These are phyloP conservation scores for Suillus subalutaceus DNA, from an alignment of 768 basidiomycete genomes.

Conservation along the genomic window DNA sequence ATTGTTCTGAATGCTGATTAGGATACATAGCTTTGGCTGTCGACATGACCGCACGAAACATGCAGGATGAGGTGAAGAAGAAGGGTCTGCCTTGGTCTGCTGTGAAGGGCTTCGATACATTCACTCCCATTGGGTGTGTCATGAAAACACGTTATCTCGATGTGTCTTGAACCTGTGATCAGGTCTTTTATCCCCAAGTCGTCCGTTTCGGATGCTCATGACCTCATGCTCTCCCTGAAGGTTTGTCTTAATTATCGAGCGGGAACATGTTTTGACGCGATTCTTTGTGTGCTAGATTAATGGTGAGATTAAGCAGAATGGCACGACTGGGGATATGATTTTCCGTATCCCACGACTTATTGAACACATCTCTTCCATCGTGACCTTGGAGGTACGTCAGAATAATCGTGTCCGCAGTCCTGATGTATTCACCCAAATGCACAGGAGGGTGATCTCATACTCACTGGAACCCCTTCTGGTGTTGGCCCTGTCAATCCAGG, in stretches of 20 bases:
- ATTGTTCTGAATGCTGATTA: background rate
- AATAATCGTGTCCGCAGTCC: background rate
- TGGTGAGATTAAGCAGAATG: constrained; percentile 80
- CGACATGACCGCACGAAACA: constrained; percentile 95
- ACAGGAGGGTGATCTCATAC: constrained; percentile 88
- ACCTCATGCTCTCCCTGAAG: constrained; percentile 77
- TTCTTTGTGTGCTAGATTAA: constrained; percentile 65
- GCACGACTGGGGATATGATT: constrained; percentile 87
- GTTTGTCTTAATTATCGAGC: constrained; percentile 35
- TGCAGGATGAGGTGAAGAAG: constrained; percentile 92
- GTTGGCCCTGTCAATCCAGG: constrained; percentile 79
- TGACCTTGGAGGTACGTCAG: constrained; percentile 83
- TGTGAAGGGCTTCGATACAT: constrained; percentile 96
- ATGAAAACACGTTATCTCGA: background rate
- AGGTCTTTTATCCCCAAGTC: constrained; percentile 84
- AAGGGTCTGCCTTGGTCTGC: constrained; percentile 97
- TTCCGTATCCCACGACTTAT: constrained; percentile 88
- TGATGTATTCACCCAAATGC: constrained; percentile 3
- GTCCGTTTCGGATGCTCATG: constrained; percentile 67
- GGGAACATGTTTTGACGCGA: background rate
- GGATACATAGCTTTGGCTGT: constrained; percentile 75
- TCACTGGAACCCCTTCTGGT: constrained; percentile 92
- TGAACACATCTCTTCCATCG: constrained; percentile 91
- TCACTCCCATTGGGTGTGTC: constrained; percentile 84
- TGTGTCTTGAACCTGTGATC: constrained; percentile 15